Evolutionary conservation across 2,329 filamentous ascomycete genomes (phyloP).

Genomic region (Orbilia oligospora): DNA sequence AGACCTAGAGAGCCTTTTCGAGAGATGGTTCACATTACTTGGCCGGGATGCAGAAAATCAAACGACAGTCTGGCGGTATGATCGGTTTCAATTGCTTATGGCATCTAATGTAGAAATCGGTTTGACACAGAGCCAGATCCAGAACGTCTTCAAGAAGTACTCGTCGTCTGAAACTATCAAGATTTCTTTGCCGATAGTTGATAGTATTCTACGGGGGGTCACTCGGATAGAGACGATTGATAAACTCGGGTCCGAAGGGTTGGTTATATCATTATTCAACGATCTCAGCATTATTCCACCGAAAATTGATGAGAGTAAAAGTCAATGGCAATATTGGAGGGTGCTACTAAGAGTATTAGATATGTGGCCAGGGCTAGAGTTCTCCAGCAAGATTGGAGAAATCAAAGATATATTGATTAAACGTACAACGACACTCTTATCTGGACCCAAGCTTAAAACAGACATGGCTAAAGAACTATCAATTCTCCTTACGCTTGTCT

Average conservation of each 20-base stretch:
- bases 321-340: slow-evolving; percentile 38
- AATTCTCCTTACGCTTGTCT: slow-evolving; percentile 22
- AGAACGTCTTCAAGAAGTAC: slow-evolving; percentile 17
- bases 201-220: slow-evolving; percentile 44
- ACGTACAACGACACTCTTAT: slow-evolving; percentile 17
- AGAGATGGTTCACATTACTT: slow-evolving; percentile 36
- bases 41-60: background rate
- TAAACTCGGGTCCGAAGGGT: slow-evolving; percentile 23
- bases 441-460: background rate
- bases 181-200: slow-evolving; percentile 34
- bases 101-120: slow-evolving; percentile 39
- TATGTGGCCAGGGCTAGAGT: slow-evolving; percentile 35
- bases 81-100: slow-evolving; percentile 47
- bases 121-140: slow-evolving; percentile 45
- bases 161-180: slow-evolving; percentile 8
- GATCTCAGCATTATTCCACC: background rate
- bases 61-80: slow-evolving; percentile 37
- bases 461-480: slow-evolving; percentile 33
- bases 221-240: slow-evolving; percentile 53
- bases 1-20: slow-evolving; percentile 42
- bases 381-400: background rate
- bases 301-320: background rate
- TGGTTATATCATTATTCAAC: slow-evolving; percentile 21
- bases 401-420: slow-evolving; percentile 6
- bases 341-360: slow-evolving; percentile 34